Percentiles rank a stretch among this genome's conserved stretches.
phyloP scores from a whole-genome alignment of 1,284 basidiomycete species.

The Irpex lacteus region DNA sequence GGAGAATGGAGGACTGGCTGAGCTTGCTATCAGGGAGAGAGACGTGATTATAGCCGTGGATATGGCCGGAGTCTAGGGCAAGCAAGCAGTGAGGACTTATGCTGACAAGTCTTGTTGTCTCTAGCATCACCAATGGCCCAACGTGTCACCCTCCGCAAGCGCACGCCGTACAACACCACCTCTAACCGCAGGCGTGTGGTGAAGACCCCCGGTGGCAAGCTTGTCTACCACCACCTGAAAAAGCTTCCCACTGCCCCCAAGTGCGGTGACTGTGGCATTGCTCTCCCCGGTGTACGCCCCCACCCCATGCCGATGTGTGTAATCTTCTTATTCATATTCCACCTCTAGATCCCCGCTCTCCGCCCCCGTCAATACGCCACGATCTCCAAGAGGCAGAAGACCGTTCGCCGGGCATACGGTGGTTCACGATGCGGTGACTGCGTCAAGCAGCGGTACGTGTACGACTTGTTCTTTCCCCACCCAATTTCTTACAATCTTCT shows the following conservation, averaged over 20 bases:
- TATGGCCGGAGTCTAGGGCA: neutral
- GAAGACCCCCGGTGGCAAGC: slow-evolving; percentile 94
- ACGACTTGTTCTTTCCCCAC: neutral
- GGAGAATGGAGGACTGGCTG: neutral
- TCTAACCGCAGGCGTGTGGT: slow-evolving; percentile 94
- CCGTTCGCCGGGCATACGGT: slow-evolving; percentile 91
- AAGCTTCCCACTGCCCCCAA: slow-evolving; percentile 88
- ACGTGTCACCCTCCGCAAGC: slow-evolving; percentile 99
- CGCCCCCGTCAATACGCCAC: slow-evolving; percentile 91
- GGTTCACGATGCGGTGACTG: slow-evolving; percentile 93
- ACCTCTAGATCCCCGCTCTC: slow-evolving; percentile 79
- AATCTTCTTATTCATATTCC: neutral
- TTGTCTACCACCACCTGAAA: slow-evolving; percentile 89
- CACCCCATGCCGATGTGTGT: neutral
- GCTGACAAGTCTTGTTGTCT: slow-evolving; percentile 13
- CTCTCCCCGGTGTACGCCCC: slow-evolving; percentile 82
- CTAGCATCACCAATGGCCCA: slow-evolving; percentile 77
- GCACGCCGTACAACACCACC: slow-evolving; percentile 98
- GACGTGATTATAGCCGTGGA: neutral
- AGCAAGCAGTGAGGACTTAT: slow-evolving; percentile 15
- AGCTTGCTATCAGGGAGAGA: neutral
- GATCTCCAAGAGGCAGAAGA: slow-evolving; percentile 95
- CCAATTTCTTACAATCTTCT: neutral
- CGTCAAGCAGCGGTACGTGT: slow-evolving; percentile 82
- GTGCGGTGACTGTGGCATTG: slow-evolving; percentile 95